Evolutionary conservation across 208 protist species (phyloP), one percentile per base, ranked within the genome.

Genomic region (Novymonas esmeraldas): DNA sequence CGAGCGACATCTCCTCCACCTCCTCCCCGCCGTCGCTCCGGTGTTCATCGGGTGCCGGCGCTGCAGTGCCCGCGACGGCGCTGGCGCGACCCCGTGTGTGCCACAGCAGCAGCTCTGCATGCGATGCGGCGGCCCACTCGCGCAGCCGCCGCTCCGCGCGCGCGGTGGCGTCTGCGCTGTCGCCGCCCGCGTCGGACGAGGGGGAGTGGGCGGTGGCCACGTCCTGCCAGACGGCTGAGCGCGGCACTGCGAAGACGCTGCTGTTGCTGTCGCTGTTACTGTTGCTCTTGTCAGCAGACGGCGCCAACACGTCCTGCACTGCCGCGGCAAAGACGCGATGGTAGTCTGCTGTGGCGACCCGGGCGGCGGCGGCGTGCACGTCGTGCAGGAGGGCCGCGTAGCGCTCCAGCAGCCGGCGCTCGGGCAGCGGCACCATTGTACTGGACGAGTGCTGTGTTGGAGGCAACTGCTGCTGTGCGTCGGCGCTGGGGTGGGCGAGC

Each of bases 341-440:
- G 64, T 54, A 70, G 24, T 70, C 64, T 3, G 31, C 44, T 20
- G 64, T 57, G 44, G 64, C 52, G 20, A 70, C 64, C 36, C 31
- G 64, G 6, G 38, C 20, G 10, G 64, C 64, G 3, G 64, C 52
- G 6, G 18, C 22, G 33, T 13, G 36, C 4, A 70, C 14, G 11
- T 2, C 44, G 33, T 79, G 66, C 50, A 73, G 61, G 14, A 79
- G 48, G 2, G 5, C 24, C 6, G 73, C 71, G 51, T 71, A 67
- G 39, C 60, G 64, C 22, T 48, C 33, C 54, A 70, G 24, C 34
- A 64, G n/a, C 13, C 58, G 63, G 14, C 64, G 62, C 49, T 77
- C 71, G 33, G 24, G 46, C 4, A 41, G 6, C 14, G 64, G 38
- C 11, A 64, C 31, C 44, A n/a, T n/a, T n/a, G n/a, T n/a, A n/a